Conservation (phyloP, 164 flowering plant genomes). For the Santalum album region DNA sequence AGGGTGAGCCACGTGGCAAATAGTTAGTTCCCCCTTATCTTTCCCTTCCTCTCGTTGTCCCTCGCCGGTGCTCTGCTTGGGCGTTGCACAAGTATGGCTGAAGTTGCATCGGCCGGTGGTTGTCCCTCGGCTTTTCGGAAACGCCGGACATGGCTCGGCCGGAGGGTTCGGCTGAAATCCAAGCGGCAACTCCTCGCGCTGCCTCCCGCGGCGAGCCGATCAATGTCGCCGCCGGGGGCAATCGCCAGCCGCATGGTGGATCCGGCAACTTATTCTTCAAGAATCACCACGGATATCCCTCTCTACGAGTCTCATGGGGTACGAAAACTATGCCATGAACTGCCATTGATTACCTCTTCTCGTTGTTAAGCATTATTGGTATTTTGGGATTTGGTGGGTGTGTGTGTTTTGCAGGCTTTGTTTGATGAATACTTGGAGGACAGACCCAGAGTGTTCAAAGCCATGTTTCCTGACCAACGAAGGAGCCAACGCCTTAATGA, state of each 20-base stretch:
- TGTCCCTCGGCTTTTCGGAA: background rate
- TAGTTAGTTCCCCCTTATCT: too few relatives aligned
- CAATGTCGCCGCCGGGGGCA: background rate
- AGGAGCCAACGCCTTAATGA: constrained; percentile 60
- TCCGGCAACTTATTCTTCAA: constrained; percentile 31
- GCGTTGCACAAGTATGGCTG: background rate
- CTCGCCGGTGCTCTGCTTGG: too few relatives aligned
- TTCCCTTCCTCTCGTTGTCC: too few relatives aligned
- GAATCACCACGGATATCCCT: constrained; percentile 51
- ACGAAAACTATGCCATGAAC: constrained; percentile 4
- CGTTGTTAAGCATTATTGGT: background rate
- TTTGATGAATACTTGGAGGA: constrained; percentile 71
- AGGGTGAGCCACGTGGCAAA: too few relatives aligned
- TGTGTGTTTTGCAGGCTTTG: constrained; percentile 41
- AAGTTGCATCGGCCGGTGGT: background rate
- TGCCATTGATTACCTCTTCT: background rate
- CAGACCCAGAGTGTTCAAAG: constrained; percentile 58
- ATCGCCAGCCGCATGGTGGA: constrained; percentile 15
- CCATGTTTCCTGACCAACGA: constrained; percentile 73
- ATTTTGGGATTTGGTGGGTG: background rate
- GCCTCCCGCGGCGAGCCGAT: background rate
- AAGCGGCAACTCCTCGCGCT: constrained; percentile 6
- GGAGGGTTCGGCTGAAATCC: background rate
- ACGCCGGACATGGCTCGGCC: background rate
- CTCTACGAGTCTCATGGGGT: constrained; percentile 65